These are phyloP conservation scores for Heterobasidion occidentale DNA, from an alignment of 1,284 basidiomycete species.

Conservation along the genomic window DNA sequence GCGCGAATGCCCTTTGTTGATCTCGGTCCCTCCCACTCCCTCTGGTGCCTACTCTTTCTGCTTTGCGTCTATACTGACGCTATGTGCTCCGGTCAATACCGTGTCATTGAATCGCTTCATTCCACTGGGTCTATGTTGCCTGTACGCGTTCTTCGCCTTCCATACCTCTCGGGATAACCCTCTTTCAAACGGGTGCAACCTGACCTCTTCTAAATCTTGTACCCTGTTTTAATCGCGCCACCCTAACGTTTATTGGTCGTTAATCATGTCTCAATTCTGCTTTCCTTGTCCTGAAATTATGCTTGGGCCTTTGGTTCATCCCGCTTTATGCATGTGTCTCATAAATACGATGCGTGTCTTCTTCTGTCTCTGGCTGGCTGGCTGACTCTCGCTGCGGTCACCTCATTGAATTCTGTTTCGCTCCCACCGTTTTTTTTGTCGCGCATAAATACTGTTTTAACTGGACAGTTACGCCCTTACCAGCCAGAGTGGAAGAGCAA, in stretches of 20 bases:
- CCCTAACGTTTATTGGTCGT: no score
- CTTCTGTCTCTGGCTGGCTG: background rate
- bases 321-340: background rate
- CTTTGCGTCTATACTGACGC: no score
- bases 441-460: background rate
- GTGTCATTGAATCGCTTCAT: no score
- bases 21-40: no score
- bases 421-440: background rate
- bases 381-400: no score
- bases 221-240: no score
- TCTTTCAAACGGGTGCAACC: background rate
- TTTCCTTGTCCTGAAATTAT: background rate
- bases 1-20: no score
- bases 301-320: background rate
- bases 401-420: background rate
- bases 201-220: background rate
- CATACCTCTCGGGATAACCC: no score
- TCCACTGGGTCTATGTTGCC: background rate
- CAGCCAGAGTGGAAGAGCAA: constrained; percentile 35
- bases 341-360: background rate
- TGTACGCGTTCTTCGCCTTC: background rate
- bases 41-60: no score
- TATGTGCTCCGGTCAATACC: no score
- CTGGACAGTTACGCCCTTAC: constrained; percentile 40
- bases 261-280: no score